Evolutionary conservation across 139 green algal genomes (phyloP).

Genomic region (Diplosphaera chodatii): DNA sequence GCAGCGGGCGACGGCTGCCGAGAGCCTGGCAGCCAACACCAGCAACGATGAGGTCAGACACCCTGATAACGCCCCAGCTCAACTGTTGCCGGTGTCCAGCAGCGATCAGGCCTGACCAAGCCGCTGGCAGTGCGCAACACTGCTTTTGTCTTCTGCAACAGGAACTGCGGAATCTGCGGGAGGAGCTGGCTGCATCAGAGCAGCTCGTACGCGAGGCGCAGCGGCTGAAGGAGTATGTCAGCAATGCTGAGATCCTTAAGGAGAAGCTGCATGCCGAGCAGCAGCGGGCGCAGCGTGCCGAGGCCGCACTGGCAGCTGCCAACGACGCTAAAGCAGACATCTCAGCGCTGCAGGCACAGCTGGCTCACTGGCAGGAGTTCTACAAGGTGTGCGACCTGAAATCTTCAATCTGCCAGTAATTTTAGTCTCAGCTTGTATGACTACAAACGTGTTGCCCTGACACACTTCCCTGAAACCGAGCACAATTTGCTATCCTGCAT

Average conservation of each 20-base stretch:
- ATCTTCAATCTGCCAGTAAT: no score
- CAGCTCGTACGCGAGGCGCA: slow-evolving; percentile 5
- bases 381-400: neutral
- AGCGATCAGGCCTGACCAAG: no score
- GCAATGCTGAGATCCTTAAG: neutral
- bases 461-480: no score
- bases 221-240: slow-evolving; percentile 7
- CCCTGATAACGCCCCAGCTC: no score
- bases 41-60: neutral
- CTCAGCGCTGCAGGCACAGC: neutral
- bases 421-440: no score
- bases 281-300: neutral
- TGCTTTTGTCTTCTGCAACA: no score
- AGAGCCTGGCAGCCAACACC: neutral
- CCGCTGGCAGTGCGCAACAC: no score
- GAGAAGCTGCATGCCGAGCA: neutral
- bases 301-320: neutral
- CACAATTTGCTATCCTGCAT: slow-evolving; percentile 4
- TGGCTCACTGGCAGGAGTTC: neutral
- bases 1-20: neutral
- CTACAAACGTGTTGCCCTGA: no score
- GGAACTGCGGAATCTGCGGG: slow-evolving; percentile 8
- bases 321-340: neutral
- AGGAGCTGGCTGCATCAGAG: slow-evolving; percentile 3
- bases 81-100: no score